These are phyloP conservation scores for Phialocephala sp. DNA, from an alignment of 2,329 filamentous ascomycete species.

Conservation along the genomic window DNA sequence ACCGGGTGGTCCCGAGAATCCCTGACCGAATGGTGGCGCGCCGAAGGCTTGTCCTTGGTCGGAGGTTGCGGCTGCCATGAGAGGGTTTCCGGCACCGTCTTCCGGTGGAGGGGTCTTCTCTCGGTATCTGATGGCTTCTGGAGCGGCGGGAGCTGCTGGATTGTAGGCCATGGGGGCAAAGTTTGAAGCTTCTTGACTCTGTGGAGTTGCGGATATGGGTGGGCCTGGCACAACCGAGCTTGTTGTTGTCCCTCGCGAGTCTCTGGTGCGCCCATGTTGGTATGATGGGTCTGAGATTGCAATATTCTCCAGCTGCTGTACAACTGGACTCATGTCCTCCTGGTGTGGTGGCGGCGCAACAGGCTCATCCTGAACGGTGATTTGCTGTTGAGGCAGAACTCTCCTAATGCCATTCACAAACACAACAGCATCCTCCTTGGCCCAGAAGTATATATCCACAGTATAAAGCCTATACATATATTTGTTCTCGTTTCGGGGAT, in stretches of 20 bases:
- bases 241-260: constrained; percentile 35
- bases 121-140: constrained; percentile 72
- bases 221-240: constrained; percentile 37
- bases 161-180: constrained; percentile 77
- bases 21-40: constrained; percentile 45
- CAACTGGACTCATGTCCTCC: constrained; percentile 67
- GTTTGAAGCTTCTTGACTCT: constrained; percentile 46
- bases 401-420: constrained; percentile 73
- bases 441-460: constrained; percentile 82
- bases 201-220: constrained; percentile 45
- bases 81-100: constrained; percentile 65
- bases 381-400: constrained; percentile 64
- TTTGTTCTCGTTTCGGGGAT: constrained; percentile 75
- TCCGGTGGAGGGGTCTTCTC: constrained; percentile 81
- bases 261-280: constrained; percentile 38
- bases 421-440: constrained; percentile 70
- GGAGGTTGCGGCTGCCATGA: constrained; percentile 61
- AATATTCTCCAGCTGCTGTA: constrained; percentile 74
- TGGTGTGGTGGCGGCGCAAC: constrained; percentile 52
- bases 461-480: constrained; percentile 81
- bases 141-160: constrained; percentile 76
- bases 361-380: constrained; percentile 71
- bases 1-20: constrained; percentile 30
- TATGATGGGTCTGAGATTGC: constrained; percentile 67
- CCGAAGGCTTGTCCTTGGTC: constrained; percentile 62